phyloP scores from a whole-genome alignment of 2,329 filamentous ascomycete genomes.

The Diplodia sapinea region DNA sequence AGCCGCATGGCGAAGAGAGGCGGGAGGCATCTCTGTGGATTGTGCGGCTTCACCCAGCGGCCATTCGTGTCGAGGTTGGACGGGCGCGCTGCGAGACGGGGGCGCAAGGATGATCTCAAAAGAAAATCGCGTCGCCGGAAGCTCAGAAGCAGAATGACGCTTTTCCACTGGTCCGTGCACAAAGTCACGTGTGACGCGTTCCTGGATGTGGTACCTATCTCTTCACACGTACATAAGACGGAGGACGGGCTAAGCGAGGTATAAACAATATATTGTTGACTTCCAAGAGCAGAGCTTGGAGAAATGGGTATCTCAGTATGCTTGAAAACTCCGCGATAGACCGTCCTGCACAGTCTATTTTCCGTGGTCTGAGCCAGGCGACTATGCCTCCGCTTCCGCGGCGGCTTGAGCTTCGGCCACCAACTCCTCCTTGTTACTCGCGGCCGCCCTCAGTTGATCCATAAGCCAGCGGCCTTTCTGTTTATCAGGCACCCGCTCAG shows the following conservation, averaged over 20 bases:
- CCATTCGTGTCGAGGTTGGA: conserved; percentile 22
- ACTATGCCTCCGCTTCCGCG: neutral
- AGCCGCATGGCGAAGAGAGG: conserved; percentile 41
- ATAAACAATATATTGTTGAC: neutral
- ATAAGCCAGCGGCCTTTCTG: conserved; percentile 17
- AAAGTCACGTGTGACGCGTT: neutral
- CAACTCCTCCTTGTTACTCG: neutral
- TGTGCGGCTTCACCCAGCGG: neutral
- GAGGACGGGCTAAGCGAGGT: neutral
- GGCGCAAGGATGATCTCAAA: neutral
- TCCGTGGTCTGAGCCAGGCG: neutral
- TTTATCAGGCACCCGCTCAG: neutral
- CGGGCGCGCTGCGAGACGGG: conserved; percentile 6
- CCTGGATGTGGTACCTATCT: neutral
- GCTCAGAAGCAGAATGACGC: conserved; percentile 12
- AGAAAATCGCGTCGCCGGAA: conserved; percentile 24
- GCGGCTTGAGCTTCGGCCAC: neutral
- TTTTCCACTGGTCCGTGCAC: conserved; percentile 11
- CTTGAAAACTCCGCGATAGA: neutral
- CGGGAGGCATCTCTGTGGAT: conserved; percentile 43
- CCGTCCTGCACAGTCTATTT: neutral
- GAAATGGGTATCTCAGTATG: conserved; percentile 8
- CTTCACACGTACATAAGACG: neutral
- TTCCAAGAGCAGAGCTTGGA: neutral
- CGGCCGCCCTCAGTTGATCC: conserved; percentile 3